phyloP scores from a whole-genome alignment of 2,329 filamentous ascomycete species.

The Talaromyces atroroseus region DNA sequence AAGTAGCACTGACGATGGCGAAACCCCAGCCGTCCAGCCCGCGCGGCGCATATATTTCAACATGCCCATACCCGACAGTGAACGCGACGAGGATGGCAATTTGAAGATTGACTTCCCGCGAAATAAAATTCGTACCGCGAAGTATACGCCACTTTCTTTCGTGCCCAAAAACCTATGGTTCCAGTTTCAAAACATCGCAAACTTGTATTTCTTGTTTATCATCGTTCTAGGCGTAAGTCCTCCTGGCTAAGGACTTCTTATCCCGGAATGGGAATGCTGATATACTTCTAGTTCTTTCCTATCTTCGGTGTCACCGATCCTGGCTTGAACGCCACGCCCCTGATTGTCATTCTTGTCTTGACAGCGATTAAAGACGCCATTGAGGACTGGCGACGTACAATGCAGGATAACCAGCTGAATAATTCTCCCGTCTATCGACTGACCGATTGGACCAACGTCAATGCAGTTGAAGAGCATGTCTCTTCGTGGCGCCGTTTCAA shows the following conservation, averaged over 20 bases:
- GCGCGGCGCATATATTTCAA: slow-evolving; percentile 77
- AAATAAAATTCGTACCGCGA: slow-evolving; percentile 97
- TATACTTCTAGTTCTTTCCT: slow-evolving; percentile 68
- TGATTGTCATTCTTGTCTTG: slow-evolving; percentile 85
- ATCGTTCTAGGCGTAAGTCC: slow-evolving; percentile 85
- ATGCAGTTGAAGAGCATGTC: slow-evolving; percentile 80
- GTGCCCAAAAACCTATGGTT: slow-evolving; percentile 95
- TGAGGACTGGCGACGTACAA: slow-evolving; percentile 88
- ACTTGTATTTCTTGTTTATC: slow-evolving; percentile 95
- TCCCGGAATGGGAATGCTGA: slow-evolving; percentile 8
- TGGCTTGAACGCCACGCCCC: slow-evolving; percentile 78
- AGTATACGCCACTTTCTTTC: slow-evolving; percentile 94
- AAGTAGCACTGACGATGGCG: slow-evolving; percentile 26
- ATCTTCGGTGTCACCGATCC: slow-evolving; percentile 93
- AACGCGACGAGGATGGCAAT: slow-evolving; percentile 74
- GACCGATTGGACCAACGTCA: slow-evolving; percentile 86
- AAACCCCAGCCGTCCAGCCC: slow-evolving; percentile 23
- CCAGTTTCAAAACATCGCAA: slow-evolving; percentile 97
- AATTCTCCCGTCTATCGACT: slow-evolving; percentile 92
- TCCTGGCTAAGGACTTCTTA: background rate
- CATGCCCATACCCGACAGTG: slow-evolving; percentile 65
- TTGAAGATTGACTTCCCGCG: slow-evolving; percentile 66
- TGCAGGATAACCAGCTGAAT: slow-evolving; percentile 89
- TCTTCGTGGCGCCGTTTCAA: slow-evolving; percentile 83
- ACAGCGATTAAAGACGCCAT: slow-evolving; percentile 93